Evolutionary conservation across 2,329 filamentous ascomycete genomes (phyloP).

Genomic region (Phialophora tarda): DNA sequence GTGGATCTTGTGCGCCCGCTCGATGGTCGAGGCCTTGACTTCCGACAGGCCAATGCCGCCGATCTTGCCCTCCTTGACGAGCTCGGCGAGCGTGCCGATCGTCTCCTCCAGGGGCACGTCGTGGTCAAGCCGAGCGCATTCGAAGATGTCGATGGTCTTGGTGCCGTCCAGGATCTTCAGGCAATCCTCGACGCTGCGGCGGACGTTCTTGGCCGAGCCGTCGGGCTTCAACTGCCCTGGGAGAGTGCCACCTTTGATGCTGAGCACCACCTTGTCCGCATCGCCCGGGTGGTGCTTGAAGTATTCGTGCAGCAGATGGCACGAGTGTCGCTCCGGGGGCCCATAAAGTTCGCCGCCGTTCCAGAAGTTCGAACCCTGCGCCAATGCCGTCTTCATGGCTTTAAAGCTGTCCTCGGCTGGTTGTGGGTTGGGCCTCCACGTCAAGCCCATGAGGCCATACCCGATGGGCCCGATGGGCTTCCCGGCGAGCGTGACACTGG

Average conservation of each 20-base stretch:
- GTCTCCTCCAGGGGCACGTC: slow-evolving; percentile 57
- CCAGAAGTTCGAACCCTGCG: slow-evolving; percentile 59
- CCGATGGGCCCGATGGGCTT: slow-evolving; percentile 58
- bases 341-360: slow-evolving; percentile 72
- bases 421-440: slow-evolving; percentile 44
- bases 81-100: slow-evolving; percentile 47
- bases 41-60: slow-evolving; percentile 53
- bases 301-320: slow-evolving; percentile 66
- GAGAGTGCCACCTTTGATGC: slow-evolving; percentile 64
- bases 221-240: slow-evolving; percentile 50
- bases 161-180: slow-evolving; percentile 59
- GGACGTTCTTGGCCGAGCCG: slow-evolving; percentile 60
- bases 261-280: slow-evolving; percentile 65
- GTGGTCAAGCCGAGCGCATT: slow-evolving; percentile 63
- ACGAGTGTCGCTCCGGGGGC: slow-evolving; percentile 60
- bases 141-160: slow-evolving; percentile 64
- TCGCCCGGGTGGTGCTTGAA: slow-evolving; percentile 69
- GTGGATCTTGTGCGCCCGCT: slow-evolving; percentile 56
- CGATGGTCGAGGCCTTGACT: slow-evolving; percentile 53
- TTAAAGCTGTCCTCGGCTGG: slow-evolving; percentile 50
- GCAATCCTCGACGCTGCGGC: slow-evolving; percentile 64
- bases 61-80: slow-evolving; percentile 52
- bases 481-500: slow-evolving; percentile 44
- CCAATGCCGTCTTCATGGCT: slow-evolving; percentile 61
- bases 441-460: slow-evolving; percentile 54